phyloP scores from a whole-genome alignment of 1,284 basidiomycete genomes.

The Anthracocystis setariae region DNA sequence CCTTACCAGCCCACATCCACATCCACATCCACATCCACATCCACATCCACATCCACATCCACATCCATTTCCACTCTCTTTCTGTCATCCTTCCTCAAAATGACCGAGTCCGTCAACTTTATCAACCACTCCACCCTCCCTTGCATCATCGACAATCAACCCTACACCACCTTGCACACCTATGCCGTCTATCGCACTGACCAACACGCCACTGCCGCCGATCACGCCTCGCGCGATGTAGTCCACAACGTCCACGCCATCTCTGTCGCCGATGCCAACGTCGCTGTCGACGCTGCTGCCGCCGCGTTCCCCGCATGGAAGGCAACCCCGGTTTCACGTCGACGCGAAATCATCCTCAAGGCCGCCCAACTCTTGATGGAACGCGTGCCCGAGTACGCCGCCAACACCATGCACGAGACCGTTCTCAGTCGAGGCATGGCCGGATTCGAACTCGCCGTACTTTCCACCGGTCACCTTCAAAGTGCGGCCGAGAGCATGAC shows the following conservation, averaged over 20 bases:
- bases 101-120: slow-evolving; percentile 20
- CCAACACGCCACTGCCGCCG: slow-evolving; percentile 9
- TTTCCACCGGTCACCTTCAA: slow-evolving; percentile 28
- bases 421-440: slow-evolving; percentile 44
- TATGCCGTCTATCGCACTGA: slow-evolving; percentile 57
- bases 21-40: too few relatives aligned
- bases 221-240: slow-evolving; percentile 18
- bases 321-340: slow-evolving; percentile 34
- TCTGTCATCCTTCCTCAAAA: background rate
- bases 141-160: slow-evolving; percentile 59
- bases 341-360: slow-evolving; percentile 48
- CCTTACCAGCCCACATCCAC: too few relatives aligned
- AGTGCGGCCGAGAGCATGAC: slow-evolving; percentile 32
- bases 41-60: too few relatives aligned
- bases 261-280: slow-evolving; percentile 16
- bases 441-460: slow-evolving; percentile 44
- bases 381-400: slow-evolving; percentile 38
- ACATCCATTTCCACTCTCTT: background rate
- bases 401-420: slow-evolving; percentile 43
- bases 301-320: slow-evolving; percentile 45
- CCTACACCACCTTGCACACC: slow-evolving; percentile 40
- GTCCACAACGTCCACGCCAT: slow-evolving; percentile 31
- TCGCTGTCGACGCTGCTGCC: slow-evolving; percentile 18
- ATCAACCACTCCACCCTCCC: slow-evolving; percentile 44
- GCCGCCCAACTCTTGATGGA: slow-evolving; percentile 29